Evolutionary conservation across 805 yeast genomes (phyloP), one percentile per base, ranked within the genome.

Genomic region (Saccharomycopsis synnaedendra): DNA sequence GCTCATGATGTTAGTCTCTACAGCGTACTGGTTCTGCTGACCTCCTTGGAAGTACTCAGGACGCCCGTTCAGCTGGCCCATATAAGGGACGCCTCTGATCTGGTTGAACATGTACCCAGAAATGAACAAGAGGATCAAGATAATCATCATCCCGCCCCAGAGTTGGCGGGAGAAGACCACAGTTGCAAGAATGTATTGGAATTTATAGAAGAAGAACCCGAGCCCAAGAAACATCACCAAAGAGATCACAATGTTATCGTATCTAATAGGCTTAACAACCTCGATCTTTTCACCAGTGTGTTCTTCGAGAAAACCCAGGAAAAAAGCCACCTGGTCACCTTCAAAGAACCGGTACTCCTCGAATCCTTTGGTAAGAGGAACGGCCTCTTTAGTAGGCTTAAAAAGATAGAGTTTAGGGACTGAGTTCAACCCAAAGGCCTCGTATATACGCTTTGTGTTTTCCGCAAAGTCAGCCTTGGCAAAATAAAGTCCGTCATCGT

Each of bases 71-170:
- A 61, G 62, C 41, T 64, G 62, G 33, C 75, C 75, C 36, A 74
- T 68, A 53, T 71, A 67, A 32, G 72, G 88, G 5, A 81, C 72
- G 37, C 75, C 74, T 63, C 97, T 78, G 54, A 93, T 93, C 55
- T 76, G 75, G 63, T 87, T 89, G 74, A 79, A 93, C 98, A 93
- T 93, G 66, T 88, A 84, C 11, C 98, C 98, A 5, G 90, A 71
- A 43, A 76, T 78, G 70, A 89, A 85, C 56, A 88, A 66, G 51
- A 89, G 67, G 36, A 85, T 73, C 19, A 75, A 56, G 48, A 83
- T 67, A n/a, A 85, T 68, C 3, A 85, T 72, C 7, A 75, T 41
- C 1, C 78, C 75, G 41, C 85, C 82, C 97, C 97, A 93, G 38
- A 85, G 58, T 43, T 74, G 65, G 56, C 72, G 80, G 39, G 77